Base-by-base conservation (phyloP, 768 basidiomycete genomes). In the Calocera cornea region DNA sequence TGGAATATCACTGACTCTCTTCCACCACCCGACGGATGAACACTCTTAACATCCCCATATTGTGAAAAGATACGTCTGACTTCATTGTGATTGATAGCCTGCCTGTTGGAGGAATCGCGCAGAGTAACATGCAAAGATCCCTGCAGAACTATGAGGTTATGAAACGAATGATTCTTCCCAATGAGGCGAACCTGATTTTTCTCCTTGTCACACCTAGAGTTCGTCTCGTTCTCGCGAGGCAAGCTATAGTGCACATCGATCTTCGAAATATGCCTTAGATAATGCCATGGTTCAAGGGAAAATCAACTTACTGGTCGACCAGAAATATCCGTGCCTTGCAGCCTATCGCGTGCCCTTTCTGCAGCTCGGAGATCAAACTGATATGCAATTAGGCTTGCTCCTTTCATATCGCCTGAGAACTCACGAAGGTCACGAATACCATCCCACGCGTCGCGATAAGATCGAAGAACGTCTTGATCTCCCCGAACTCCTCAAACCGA, bases 231-330 rank as follows among this genome's bases (percentile, higher is more conserved):
- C 72, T 90, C 91, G 69, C 91, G 87, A 12, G 97, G 97, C 33
- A 98, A 79, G 31, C 93, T 95, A 79, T 94, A 99, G 76, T 99
- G 97, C 0, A 99, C 95, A 79, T 99, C 97, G 75, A 98, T 98
- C 95, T 97, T 29, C 2, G 12, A 33, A 41, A 10, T 5, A n/a
- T 24, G 8, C 24, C 10, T 12, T 2, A 34, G 27, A 5, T 16
- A 14, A 16, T 10, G 24, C 2, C 54, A 33, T 5, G 36, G 36
- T 29, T n/a, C 19, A 41, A 24, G 47, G 24, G 31, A 29, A 65
- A 19, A 7, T 3, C n/a, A 19, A 82, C 93, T 79, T 72, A 97
- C 95, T 34, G 92, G 89, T 71, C 97, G 84, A 16, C 90, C 89
- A 70, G 86, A 88, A 65, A 98, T 88, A 75, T 89, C 86, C 64